These are phyloP conservation scores for Chloromonas sp. DNA, from an alignment of 163 green algal species.

Conservation along the genomic window DNA sequence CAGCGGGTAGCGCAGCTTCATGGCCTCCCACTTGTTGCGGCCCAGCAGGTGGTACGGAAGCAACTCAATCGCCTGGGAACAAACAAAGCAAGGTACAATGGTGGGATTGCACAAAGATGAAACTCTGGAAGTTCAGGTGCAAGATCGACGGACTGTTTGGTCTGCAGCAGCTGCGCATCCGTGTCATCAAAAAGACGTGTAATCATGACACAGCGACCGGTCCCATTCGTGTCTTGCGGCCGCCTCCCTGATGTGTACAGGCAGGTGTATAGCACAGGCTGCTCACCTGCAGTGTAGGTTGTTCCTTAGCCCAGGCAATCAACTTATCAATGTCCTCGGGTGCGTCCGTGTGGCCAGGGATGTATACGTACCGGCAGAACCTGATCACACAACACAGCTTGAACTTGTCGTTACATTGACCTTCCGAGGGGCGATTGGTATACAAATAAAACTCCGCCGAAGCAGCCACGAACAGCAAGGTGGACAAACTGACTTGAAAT, in stretches of 20 bases:
- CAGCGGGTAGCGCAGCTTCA: conserved; percentile 54
- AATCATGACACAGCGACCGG: neutral
- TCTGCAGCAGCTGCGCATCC: neutral
- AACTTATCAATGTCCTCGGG: conserved; percentile 35
- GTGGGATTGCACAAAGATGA: no score
- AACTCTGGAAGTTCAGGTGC: neutral
- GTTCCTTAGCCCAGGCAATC: conserved; percentile 26
- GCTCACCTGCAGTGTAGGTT: conserved; percentile 22
- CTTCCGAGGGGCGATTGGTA: no score
- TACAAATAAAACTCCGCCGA: no score
- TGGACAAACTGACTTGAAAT: no score
- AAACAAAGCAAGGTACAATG: neutral
- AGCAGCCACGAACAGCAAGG: no score
- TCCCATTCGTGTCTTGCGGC: no score
- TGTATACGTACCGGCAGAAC: conserved; percentile 52
- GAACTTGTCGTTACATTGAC: no score
- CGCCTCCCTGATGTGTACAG: no score
- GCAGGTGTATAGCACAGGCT: neutral
- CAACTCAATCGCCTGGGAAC: conserved; percentile 49
- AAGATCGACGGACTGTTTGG: neutral
- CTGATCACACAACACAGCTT: neutral
- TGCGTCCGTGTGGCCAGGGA: conserved; percentile 43
- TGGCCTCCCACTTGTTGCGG: conserved; percentile 51
- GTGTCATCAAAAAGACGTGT: neutral
- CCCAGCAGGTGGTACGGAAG: conserved; percentile 64